Conservation (phyloP, 1,284 basidiomycete species). For the Melampsora americana region DNA sequence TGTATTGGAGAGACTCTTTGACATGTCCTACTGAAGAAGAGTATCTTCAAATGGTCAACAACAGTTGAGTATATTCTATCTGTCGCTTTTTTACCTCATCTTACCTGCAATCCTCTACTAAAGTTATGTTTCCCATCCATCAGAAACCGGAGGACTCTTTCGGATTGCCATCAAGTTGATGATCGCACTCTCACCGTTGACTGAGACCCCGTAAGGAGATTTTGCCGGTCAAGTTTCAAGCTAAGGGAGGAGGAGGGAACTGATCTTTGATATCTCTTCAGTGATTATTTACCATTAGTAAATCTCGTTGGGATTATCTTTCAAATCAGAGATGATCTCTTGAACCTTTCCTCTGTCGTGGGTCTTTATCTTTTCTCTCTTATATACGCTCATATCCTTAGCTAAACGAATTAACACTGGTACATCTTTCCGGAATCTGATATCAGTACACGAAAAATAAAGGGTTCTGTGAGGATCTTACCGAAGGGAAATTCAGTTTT, state of each 20-base stretch:
- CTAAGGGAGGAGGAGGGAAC: background rate
- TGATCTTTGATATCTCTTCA: constrained; percentile 53
- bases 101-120: background rate
- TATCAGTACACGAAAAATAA: constrained; percentile 80
- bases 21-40: constrained; percentile 91
- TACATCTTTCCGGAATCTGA: background rate
- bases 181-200: constrained; percentile 67
- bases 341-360: constrained; percentile 86
- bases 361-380: constrained; percentile 42
- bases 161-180: constrained; percentile 90
- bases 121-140: background rate
- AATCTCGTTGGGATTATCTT: constrained; percentile 92
- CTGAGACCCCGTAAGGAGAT: constrained; percentile 25
- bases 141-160: constrained; percentile 93
- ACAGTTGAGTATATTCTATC: constrained; percentile 64
- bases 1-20: constrained; percentile 88
- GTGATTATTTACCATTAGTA: constrained; percentile 84
- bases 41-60: constrained; percentile 92
- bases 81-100: constrained; percentile 2
- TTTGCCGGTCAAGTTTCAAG: background rate
- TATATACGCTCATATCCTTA: background rate
- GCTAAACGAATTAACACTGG: background rate
- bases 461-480: constrained; percentile 89
- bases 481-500: constrained; percentile 95
- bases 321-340: constrained; percentile 95